Conservation (phyloP, 805 yeast genomes). For the Jamesozyma piceae region DNA sequence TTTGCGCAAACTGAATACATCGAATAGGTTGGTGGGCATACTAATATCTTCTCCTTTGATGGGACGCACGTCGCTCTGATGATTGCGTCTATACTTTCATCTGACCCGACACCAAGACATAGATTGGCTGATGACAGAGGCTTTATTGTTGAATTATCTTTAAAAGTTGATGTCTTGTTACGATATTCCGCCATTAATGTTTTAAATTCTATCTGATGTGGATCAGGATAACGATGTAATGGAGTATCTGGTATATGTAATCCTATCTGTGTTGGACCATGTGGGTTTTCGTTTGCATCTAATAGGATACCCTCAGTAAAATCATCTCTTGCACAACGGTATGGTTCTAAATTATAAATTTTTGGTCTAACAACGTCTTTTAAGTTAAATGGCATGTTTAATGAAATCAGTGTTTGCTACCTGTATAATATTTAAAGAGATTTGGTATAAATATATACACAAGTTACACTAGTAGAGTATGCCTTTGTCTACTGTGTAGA, state of each 20-base stretch:
- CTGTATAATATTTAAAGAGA: too few relatives aligned
- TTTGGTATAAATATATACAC: too few relatives aligned
- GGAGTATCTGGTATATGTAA: slow-evolving; percentile 39
- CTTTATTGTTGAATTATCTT: slow-evolving; percentile 10
- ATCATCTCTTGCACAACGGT: slow-evolving; percentile 94
- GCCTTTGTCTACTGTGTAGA: too few relatives aligned
- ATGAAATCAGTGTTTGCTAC: too few relatives aligned
- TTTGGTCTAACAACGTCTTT: slow-evolving; percentile 66
- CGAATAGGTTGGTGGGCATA: slow-evolving; percentile 94
- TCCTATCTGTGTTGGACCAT: slow-evolving; percentile 65
- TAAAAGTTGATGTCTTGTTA: slow-evolving; percentile 33
- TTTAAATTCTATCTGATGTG: slow-evolving; percentile 78
- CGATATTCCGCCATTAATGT: slow-evolving; percentile 62
- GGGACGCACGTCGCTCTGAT: slow-evolving; percentile 81
- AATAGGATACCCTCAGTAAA: slow-evolving; percentile 77
- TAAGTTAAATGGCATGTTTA: slow-evolving; percentile 22
- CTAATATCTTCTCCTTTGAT: slow-evolving; percentile 68
- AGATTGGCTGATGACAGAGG: slow-evolving; percentile 54
- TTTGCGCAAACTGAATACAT: slow-evolving; percentile 91
- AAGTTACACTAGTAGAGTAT: too few relatives aligned
- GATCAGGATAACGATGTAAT: slow-evolving; percentile 92
- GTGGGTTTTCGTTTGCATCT: slow-evolving; percentile 95
- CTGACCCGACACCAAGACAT: slow-evolving; percentile 94
- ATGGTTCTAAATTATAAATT: slow-evolving; percentile 74
- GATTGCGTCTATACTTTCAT: slow-evolving; percentile 85